Percentiles rank a stretch among this genome's conserved stretches.
phyloP scores from a whole-genome alignment of 768 basidiomycete genomes.

The Trametes coccinea region DNA sequence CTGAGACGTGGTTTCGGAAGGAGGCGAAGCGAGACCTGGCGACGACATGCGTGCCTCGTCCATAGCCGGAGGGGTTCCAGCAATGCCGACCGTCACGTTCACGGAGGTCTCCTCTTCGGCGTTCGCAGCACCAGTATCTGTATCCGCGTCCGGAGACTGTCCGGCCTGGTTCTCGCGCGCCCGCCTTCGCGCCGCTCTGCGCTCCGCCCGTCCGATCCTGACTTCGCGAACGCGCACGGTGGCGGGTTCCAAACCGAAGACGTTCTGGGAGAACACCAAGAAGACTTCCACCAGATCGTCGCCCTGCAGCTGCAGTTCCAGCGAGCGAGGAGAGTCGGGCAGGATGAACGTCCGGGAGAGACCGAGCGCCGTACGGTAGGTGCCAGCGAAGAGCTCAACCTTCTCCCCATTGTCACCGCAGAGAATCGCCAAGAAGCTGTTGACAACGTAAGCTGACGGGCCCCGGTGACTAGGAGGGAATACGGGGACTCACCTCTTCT shows the following conservation, averaged over 20 bases:
- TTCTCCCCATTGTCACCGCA: conserved; percentile 93
- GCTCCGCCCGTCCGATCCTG: conserved; percentile 84
- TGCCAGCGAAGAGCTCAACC: conserved; percentile 91
- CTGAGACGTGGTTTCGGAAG: conserved; percentile 24
- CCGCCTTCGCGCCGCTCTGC: conserved; percentile 79
- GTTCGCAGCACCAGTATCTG: conserved; percentile 42
- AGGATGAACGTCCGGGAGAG: conserved; percentile 92
- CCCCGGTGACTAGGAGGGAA: neutral
- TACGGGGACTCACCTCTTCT: conserved; percentile 64
- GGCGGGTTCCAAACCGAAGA: conserved; percentile 89
- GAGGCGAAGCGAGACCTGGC: conserved; percentile 24
- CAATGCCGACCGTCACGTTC: conserved; percentile 62
- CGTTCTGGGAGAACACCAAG: conserved; percentile 87
- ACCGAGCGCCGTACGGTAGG: conserved; percentile 84
- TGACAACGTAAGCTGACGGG: neutral
- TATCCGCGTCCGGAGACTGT: conserved; percentile 45
- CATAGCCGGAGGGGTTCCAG: conserved; percentile 41
- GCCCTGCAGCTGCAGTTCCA: conserved; percentile 87
- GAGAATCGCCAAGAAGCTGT: conserved; percentile 86
- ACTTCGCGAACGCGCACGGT: conserved; percentile 95
- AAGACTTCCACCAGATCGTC: conserved; percentile 93
- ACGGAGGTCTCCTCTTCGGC: conserved; percentile 39
- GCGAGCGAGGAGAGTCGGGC: conserved; percentile 84
- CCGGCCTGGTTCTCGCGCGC: conserved; percentile 63
- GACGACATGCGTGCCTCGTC: conserved; percentile 23